These are phyloP conservation scores for Pyrus bretschneideri DNA, from an alignment of 306 rosid species.

Conservation along the genomic window DNA sequence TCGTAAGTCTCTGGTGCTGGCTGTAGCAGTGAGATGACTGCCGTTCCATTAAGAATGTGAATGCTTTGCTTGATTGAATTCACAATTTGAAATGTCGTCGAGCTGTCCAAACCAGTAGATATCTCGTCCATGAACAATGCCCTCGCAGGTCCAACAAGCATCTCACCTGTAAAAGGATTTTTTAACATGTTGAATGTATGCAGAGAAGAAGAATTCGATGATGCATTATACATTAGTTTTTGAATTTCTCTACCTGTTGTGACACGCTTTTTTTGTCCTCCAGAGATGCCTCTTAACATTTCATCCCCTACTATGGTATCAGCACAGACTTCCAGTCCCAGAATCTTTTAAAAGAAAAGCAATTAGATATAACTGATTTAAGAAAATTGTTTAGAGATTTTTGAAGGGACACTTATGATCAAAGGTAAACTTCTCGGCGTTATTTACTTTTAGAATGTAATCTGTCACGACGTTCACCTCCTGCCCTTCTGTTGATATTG, in stretches of 20 bases:
- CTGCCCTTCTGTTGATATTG: conserved; percentile 27
- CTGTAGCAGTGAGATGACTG: conserved; percentile 43
- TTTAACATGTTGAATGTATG: not conserved
- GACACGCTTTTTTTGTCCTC: conserved; percentile 48
- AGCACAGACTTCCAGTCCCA: conserved; percentile 42
- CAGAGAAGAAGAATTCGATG: not conserved
- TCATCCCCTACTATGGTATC: conserved; percentile 38
- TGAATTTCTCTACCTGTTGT: conserved; percentile 32
- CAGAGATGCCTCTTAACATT: conserved; percentile 41
- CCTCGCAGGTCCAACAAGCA: conserved; percentile 41
- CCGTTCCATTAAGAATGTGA: conserved; percentile 31
- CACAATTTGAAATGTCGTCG: conserved; percentile 47
- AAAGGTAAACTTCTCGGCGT: not conserved
- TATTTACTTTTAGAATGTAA: conserved; percentile 32
- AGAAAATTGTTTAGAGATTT: not conserved
- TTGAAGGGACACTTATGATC: not conserved
- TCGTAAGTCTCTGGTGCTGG: conserved; percentile 47
- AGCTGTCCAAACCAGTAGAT: conserved; percentile 48
- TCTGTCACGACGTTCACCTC: conserved; percentile 30
- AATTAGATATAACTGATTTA: not conserved
- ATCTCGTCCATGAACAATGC: conserved; percentile 49
- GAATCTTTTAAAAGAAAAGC: conserved; percentile 14
- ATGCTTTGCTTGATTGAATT: conserved; percentile 32
- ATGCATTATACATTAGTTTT: not conserved
- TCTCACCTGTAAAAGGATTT: conserved; percentile 26